Evolutionary conservation across 805 yeast species (phyloP), one percentile per base, ranked within the genome.

Genomic region (Candida morakotiae): DNA sequence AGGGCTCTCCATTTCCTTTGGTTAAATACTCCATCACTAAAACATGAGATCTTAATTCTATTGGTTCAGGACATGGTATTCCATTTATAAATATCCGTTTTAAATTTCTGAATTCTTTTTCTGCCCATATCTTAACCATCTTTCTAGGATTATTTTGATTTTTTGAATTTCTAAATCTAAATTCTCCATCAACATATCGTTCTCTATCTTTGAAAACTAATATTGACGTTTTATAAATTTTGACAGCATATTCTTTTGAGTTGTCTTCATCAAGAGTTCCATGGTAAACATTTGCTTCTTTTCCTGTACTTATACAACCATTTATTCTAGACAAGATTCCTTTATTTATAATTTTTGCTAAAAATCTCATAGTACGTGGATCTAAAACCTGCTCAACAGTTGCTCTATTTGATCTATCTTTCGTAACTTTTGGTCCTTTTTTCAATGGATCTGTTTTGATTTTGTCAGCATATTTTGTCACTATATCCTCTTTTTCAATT

Each of bases 51-150:
- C 87, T 81, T 39, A 93, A 71, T 47, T 87, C 95, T 10, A 87
- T 61, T 1, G 99, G 98, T 55, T 86, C 84, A 0, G 99, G 98
- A 27, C 87, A 83, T n/a, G 95, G 93, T 24, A 93, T 83, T 0
- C 95, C 95, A 39, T 80, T 73, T 31, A 73, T 56, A 56, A 83
- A 67, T 15, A 93, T 69, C 53, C 99, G 74, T 58, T 87, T 91
- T 59, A 93, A 70, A 56, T 93, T 93, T 39, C 99, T 67, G 48
- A 89, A 91, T 63, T 93, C 99, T 55, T 93, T 93, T 58, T 93
- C 98, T 0, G 98, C 98, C 99, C 99, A 93, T 17, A 89, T 75
- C 58, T 87, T 87, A 44, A 93, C 96, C 97, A 93, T 91, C 55
- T 91, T 91, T 53, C 98, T 73, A 8, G 98, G 98, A 54, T 93